These are phyloP conservation scores for Pyricularia pennisetigena DNA, from an alignment of 2,329 filamentous ascomycete genomes.

Conservation along the genomic window DNA sequence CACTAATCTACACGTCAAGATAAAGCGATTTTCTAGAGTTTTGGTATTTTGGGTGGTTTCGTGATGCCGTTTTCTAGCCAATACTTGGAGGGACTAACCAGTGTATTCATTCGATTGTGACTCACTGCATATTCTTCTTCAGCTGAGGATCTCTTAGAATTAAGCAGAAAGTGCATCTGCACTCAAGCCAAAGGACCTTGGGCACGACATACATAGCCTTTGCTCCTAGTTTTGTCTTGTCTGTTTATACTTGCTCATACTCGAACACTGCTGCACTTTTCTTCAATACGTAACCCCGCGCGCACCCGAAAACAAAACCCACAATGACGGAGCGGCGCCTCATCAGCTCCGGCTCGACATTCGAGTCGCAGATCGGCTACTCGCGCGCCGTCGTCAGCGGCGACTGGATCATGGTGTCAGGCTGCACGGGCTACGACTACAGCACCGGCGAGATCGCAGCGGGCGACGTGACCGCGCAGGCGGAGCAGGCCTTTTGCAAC, in stretches of 20 bases:
- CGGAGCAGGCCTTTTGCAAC: conserved; percentile 38
- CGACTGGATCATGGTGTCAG: conserved; percentile 42
- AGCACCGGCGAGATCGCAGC: conserved; percentile 31
- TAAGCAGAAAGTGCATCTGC: no score
- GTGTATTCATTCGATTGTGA: background rate
- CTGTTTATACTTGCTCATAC: background rate
- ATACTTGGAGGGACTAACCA: no score
- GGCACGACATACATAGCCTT: no score
- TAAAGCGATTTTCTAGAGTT: background rate
- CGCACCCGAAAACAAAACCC: background rate
- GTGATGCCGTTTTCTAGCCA: background rate
- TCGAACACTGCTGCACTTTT: background rate
- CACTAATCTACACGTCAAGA: background rate
- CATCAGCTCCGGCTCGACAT: conserved; percentile 39
- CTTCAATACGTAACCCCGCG: background rate
- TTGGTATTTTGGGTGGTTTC: background rate
- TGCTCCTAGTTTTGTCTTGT: background rate
- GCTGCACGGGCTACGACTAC: conserved; percentile 48
- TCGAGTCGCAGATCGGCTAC: conserved; percentile 43
- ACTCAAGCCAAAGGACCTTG: no score
- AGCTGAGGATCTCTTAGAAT: background rate
- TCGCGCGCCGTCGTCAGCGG: conserved; percentile 41
- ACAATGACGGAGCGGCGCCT: conserved; percentile 8
- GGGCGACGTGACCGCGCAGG: conserved; percentile 32
- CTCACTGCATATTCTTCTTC: background rate